A percentile compares a stretch with the other conserved stretches of the same genome.
Evolutionary conservation across 208 protist genomes (phyloP).

Genomic region (Balamuthia mandrillaris): DNA sequence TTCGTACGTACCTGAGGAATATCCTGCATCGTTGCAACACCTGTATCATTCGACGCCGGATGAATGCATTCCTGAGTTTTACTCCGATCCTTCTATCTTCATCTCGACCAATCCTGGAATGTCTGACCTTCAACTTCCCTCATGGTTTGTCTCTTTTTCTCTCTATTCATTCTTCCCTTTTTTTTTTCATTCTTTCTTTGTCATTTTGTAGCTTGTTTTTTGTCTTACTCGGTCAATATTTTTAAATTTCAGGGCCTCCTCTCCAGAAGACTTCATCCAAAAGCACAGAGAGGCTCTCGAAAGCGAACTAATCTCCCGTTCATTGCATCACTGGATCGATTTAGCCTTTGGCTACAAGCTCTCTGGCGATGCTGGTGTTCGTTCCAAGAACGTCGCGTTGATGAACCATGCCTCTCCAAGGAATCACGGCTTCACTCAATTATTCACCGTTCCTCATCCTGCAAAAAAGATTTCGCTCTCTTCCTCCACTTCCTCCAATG

Average conservation of each 20-base stretch:
- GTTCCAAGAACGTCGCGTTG: slow-evolving; percentile 48
- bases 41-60: slow-evolving; percentile 71
- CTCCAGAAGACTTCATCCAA: slow-evolving; percentile 55
- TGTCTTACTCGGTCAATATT: too few species aligned
- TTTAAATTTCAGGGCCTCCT: too few species aligned
- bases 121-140: slow-evolving; percentile 50
- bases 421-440: not conserved
- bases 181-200: too few species aligned
- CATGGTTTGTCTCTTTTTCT: too few species aligned
- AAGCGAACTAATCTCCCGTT: slow-evolving; percentile 51
- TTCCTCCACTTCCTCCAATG: too few species aligned
- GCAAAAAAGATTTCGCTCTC: not conserved
- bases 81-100: slow-evolving; percentile 59
- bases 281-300: slow-evolving; percentile 67
- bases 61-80: slow-evolving; percentile 72
- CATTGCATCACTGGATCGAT: slow-evolving; percentile 76
- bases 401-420: not conserved
- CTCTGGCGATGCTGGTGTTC: slow-evolving; percentile 31
- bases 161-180: too few species aligned
- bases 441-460: slow-evolving; percentile 18
- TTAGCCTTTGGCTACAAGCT: slow-evolving; percentile 75
- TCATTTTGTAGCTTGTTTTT: too few species aligned
- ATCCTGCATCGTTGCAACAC: slow-evolving; percentile 54
- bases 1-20: slow-evolving; percentile 65
- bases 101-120: slow-evolving; percentile 58